A percentile compares a stretch with the other conserved stretches of the same genome.
phyloP scores from a whole-genome alignment of 2,329 filamentous ascomycete genomes.

The Colletotrichum kahawae region DNA sequence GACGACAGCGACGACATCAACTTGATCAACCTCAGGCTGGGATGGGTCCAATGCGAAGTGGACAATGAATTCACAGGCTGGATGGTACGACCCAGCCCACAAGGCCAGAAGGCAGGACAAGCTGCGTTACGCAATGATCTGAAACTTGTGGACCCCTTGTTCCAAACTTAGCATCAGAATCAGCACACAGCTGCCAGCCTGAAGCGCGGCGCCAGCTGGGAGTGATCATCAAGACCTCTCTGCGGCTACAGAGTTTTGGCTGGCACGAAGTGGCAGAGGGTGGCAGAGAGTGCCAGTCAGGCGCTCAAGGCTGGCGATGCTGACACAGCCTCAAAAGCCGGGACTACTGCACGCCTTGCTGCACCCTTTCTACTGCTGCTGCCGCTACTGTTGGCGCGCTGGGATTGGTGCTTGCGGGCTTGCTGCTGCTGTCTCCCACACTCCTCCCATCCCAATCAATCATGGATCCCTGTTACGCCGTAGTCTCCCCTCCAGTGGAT shows the following conservation, averaged over 20 bases:
- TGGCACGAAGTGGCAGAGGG: background rate
- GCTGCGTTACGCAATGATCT: constrained; percentile 15
- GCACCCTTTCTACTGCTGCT: background rate
- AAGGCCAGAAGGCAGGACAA: background rate
- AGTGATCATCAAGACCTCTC: background rate
- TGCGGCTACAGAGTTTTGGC: background rate
- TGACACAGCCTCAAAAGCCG: constrained; percentile 23
- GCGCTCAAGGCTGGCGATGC: constrained; percentile 20
- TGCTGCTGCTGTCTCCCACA: background rate
- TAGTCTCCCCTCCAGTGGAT: background rate
- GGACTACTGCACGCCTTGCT: constrained; percentile 19
- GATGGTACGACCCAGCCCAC: background rate
- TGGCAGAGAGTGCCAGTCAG: background rate
- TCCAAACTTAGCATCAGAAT: constrained; percentile 20
- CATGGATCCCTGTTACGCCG: background rate
- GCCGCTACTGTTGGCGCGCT: background rate
- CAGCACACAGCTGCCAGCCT: background rate
- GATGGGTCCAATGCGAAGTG: background rate
- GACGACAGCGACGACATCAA: background rate
- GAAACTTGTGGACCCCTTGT: constrained; percentile 14
- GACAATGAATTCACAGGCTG: background rate
- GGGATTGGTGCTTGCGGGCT: background rate
- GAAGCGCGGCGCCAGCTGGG: background rate
- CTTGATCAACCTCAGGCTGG: background rate
- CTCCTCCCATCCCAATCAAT: background rate